Percentiles rank a stretch among this genome's conserved stretches.
These are phyloP conservation scores for Teunomyces pallodes DNA, from an alignment of 805 yeast species.

Conservation along the genomic window DNA sequence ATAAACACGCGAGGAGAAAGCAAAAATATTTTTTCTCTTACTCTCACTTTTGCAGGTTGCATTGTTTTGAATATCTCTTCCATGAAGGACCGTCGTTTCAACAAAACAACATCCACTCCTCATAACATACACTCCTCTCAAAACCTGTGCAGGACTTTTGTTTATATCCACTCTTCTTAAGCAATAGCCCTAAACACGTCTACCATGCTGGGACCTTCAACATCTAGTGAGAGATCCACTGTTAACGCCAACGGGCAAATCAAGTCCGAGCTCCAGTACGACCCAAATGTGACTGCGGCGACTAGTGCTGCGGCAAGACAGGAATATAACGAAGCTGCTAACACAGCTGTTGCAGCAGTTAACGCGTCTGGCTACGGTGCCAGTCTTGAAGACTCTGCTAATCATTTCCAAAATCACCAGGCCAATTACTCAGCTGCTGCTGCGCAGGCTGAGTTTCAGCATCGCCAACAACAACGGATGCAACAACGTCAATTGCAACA, in stretches of 20 bases:
- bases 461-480: conserved; percentile 17
- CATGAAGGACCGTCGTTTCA: conserved; percentile 3
- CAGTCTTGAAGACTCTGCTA: conserved; percentile 8
- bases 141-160: conserved; percentile 25
- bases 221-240: conserved; percentile 27
- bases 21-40: background rate
- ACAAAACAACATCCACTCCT: conserved; percentile 2
- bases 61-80: conserved; percentile 2
- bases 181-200: conserved; percentile 4
- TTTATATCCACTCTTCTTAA: conserved; percentile 14
- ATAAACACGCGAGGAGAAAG: background rate
- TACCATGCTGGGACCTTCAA: conserved; percentile 25
- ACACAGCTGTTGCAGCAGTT: conserved; percentile 15
- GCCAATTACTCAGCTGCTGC: conserved; percentile 11
- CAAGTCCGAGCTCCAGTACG: conserved; percentile 1
- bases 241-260: conserved; percentile 4
- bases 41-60: background rate
- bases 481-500: conserved; percentile 14
- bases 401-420: conserved; percentile 12
- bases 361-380: conserved; percentile 9
- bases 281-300: conserved; percentile 9
- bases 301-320: conserved; percentile 4
- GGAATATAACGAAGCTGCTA: conserved; percentile 15
- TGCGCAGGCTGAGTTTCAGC: conserved; percentile 18
- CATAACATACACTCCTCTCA: conserved; percentile 4